Evolutionary conservation across 1,284 basidiomycete genomes (phyloP).

Genomic region (Mycena citricolor): DNA sequence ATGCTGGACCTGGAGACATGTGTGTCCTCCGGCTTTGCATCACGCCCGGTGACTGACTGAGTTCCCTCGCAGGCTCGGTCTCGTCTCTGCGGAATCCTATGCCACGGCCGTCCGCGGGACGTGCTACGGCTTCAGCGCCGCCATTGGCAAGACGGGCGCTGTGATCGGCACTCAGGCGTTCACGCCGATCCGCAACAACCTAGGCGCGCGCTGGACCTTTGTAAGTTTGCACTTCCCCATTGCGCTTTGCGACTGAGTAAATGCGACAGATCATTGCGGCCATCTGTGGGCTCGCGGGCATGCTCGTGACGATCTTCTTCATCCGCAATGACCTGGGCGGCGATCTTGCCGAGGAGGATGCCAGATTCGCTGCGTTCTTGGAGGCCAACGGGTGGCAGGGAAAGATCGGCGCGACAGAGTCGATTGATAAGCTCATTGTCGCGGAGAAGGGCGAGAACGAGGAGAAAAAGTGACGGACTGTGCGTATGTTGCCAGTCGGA

Average conservation of each 20-base stretch:
- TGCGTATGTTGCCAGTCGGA: no score
- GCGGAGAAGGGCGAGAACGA: conserved; percentile 11
- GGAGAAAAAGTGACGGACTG: neutral
- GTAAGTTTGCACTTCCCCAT: conserved; percentile 5
- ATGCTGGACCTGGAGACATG: conserved; percentile 75
- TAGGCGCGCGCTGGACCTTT: conserved; percentile 54
- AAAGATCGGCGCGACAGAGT: conserved; percentile 18
- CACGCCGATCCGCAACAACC: conserved; percentile 69
- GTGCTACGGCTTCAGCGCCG: conserved; percentile 70
- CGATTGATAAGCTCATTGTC: conserved; percentile 13
- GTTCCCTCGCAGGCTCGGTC: conserved; percentile 31
- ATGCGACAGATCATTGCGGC: conserved; percentile 60
- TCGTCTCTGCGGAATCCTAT: conserved; percentile 19
- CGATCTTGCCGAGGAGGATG: conserved; percentile 21
- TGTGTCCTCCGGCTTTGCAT: conserved; percentile 45
- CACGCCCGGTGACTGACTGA: neutral
- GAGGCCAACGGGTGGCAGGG: conserved; percentile 20
- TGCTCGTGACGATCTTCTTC: conserved; percentile 68
- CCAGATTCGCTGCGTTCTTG: conserved; percentile 16
- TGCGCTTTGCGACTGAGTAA: no score
- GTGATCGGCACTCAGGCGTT: conserved; percentile 78
- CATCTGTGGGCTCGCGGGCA: conserved; percentile 62
- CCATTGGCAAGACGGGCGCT: conserved; percentile 75
- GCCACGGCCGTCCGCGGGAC: conserved; percentile 43
- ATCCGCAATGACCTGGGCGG: conserved; percentile 37